phyloP scores from a whole-genome alignment of 2,329 filamentous ascomycete species.

The Thielaviopsis populi region DNA sequence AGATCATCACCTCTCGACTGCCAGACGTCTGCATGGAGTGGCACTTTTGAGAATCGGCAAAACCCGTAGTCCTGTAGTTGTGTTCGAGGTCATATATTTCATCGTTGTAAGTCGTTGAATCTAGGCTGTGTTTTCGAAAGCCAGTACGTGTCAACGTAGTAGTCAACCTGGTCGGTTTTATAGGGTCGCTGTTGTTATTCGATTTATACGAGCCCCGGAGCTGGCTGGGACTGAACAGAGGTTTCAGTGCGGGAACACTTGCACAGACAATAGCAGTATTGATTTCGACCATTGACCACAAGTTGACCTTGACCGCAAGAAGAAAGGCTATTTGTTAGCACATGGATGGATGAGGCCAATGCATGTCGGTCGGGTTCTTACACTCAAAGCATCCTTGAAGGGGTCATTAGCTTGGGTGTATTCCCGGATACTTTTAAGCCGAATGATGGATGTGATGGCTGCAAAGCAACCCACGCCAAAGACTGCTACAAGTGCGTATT shows the following conservation, averaged over 20 bases:
- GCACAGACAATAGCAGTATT: slow-evolving; percentile 36
- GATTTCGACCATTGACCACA: slow-evolving; percentile 35
- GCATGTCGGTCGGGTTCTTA: slow-evolving; percentile 19
- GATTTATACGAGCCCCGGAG: slow-evolving; percentile 17
- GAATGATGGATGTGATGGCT: slow-evolving; percentile 26
- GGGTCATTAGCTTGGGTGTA: slow-evolving; percentile 26
- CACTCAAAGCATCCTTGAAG: slow-evolving; percentile 20
- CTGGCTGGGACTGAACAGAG: slow-evolving; percentile 27
- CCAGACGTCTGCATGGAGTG: background rate
- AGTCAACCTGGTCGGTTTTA: background rate
- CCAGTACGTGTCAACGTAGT: background rate
- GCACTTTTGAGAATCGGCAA: background rate
- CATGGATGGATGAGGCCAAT: slow-evolving; percentile 17
- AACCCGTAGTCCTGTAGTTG: background rate
- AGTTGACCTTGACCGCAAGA: slow-evolving; percentile 21
- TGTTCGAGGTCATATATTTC: slow-evolving; percentile 3
- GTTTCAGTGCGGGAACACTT: slow-evolving; percentile 35
- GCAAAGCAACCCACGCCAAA: slow-evolving; percentile 30
- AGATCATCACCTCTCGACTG: background rate
- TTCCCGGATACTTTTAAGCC: slow-evolving; percentile 27
- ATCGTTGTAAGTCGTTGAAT: background rate
- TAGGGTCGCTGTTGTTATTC: background rate
- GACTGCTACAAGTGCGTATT: slow-evolving; percentile 33
- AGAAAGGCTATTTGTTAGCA: background rate
- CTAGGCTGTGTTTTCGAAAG: background rate